phyloP scores from a whole-genome alignment of 148 eudicot genomes.

The Rhododendron simsii region DNA sequence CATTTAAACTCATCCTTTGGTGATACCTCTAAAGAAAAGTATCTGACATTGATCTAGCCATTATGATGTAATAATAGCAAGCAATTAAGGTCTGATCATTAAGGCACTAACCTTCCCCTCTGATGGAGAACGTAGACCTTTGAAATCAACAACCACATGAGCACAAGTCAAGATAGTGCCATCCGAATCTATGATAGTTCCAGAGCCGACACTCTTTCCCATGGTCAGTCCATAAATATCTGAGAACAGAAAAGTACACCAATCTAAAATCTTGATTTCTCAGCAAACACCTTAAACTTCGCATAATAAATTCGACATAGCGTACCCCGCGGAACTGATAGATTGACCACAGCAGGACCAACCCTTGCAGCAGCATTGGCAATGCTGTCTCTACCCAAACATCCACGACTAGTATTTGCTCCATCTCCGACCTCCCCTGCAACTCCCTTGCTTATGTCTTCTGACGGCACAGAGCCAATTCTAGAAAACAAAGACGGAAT shows the following conservation, averaged over 20 bases:
- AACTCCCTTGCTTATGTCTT: conserved; percentile 35
- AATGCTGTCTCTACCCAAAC: conserved; percentile 65
- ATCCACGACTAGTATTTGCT: conserved; percentile 43
- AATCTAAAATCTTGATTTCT: not conserved
- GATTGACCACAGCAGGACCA: conserved; percentile 89
- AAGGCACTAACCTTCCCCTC: conserved; percentile 65
- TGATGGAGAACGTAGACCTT: conserved; percentile 44
- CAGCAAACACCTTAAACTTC: conserved; percentile 1
- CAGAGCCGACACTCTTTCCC: conserved; percentile 74
- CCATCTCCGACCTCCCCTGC: conserved; percentile 32
- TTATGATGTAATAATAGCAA: not conserved
- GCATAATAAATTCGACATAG: conserved; percentile 4
- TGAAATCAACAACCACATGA: conserved; percentile 65
- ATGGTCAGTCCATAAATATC: conserved; percentile 58
- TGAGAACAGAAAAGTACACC: conserved; percentile 12
- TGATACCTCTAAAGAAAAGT: not conserved
- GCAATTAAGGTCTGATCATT: conserved; percentile 8
- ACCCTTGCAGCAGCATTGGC: conserved; percentile 89
- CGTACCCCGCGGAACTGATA: conserved; percentile 71
- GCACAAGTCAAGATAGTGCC: conserved; percentile 77
- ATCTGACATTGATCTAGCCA: not conserved
- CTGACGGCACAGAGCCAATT: conserved; percentile 39
- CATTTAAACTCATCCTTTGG: not conserved
- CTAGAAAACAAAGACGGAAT: conserved; percentile 40
- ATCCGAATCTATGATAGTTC: conserved; percentile 64